phyloP scores from a whole-genome alignment of 2,329 filamentous ascomycete genomes.

The Phaeosphaeriaceae sp. region DNA sequence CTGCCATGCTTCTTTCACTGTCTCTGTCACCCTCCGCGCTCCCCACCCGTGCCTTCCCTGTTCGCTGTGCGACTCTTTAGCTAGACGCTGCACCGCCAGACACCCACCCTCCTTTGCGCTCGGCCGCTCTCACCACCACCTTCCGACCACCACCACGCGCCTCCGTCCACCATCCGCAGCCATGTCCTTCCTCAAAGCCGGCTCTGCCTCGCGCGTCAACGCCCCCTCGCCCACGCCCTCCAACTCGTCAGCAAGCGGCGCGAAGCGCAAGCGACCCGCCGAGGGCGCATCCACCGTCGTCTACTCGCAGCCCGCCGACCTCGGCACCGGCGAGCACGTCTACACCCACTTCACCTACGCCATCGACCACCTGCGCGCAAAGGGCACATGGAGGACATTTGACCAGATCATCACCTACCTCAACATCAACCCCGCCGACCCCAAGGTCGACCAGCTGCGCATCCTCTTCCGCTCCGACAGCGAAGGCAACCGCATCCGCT shows the following conservation, averaged over 20 bases:
- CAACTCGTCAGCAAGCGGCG: conserved; percentile 43
- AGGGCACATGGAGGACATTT: conserved; percentile 72
- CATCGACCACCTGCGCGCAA: conserved; percentile 67
- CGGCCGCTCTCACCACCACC: conserved; percentile 1
- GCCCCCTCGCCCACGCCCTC: conserved; percentile 68
- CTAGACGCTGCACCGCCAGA: conserved; percentile 38
- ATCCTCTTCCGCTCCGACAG: conserved; percentile 67
- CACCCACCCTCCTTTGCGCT: background rate
- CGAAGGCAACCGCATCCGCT: conserved; percentile 68
- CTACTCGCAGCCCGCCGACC: conserved; percentile 79
- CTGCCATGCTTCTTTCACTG: conserved; percentile 4
- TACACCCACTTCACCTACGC: conserved; percentile 89
- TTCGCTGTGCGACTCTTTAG: conserved; percentile 40
- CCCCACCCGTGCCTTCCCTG: conserved; percentile 1
- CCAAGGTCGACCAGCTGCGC: conserved; percentile 64
- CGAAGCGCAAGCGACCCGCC: conserved; percentile 66
- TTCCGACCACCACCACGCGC: no score
- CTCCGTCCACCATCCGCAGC: conserved; percentile 10
- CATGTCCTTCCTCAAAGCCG: conserved; percentile 48
- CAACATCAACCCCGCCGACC: conserved; percentile 69
- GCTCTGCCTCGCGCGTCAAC: conserved; percentile 48
- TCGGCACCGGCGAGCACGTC: conserved; percentile 78
- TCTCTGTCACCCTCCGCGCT: background rate
- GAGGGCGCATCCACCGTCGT: conserved; percentile 56
- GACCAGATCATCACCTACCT: conserved; percentile 82